Base-by-base conservation (phyloP, 306 rosid genomes). In the Cyclanthera cordifolia region DNA sequence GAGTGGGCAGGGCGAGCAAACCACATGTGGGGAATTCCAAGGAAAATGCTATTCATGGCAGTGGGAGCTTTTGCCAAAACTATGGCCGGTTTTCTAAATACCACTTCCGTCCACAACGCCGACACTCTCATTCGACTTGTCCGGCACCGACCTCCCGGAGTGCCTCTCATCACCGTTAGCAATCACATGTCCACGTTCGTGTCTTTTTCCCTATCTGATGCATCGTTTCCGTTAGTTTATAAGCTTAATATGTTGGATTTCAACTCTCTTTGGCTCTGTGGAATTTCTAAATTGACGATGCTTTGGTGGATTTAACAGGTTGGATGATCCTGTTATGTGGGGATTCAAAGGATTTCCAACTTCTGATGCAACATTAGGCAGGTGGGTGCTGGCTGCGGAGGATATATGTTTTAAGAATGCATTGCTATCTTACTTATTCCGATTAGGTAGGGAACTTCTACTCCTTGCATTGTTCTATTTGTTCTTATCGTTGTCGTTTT, bases 321-420 rank as follows among this genome's bases (percentile, higher is more conserved):
- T 93, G 76, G 98, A 93, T 63, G 98, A 93, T 83, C 98, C 96
- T 0, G 37, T 78, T 9, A 71, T 93, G 82, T 93, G 98, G 98
- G 96, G 89, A 0, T 89, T 93, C 73, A 82, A 76, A 75, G 96
- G 94, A 20, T 93, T 89, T 51, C 95, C 98, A 12, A 68, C 70
- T 49, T 73, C 48, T 3, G 82, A 93, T 52, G 60, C 87, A 3
- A 79, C 67, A 12, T 69, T 84, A 37, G 82, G 80, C 47, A 76
- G 98, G 28, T 93, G 98, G 95, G 95, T 87, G 2, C 82, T 89
- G 17, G 76, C 96, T n/a, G 96, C 98, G 0, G 87, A 93, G 64
- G 98, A 93, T 64, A 89, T 93, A 11, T 93, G 98, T 78, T 89
- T 93, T 53, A 83, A 43, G 68, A 93, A 81, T 53, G 3, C 83